Base-by-base conservation (phyloP, 805 yeast genomes). In the Metschnikowia cubensis region DNA sequence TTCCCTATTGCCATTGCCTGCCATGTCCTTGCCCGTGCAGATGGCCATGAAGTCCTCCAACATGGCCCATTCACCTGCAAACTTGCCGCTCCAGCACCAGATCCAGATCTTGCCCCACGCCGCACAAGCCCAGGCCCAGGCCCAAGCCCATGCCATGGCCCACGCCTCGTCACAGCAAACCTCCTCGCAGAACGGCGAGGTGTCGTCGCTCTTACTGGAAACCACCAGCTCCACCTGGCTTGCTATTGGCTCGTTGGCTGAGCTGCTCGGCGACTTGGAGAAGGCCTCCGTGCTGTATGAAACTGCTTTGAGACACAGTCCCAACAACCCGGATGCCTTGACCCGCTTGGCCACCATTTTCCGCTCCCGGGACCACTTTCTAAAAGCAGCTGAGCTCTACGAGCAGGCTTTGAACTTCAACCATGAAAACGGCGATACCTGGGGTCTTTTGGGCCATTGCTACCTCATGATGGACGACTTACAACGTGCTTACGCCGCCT, bases 391-490 rank as follows among this genome's bases (percentile, higher is more conserved):
- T 13, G 98, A 94, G 66, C 79, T 89, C 55, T 92, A 89, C 70
- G 95, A 92, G 68, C 80, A 89, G 58, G 95, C 96, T 5, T 71
- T 94, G 49, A 80, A 85, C 48, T 77, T 87, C 48, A 83, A 85
- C 60, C 92, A 90, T 18, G 92, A 88, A 64, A 84, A 89, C 59
- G 97, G 97, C 51, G 98, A 92, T 60, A 89, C 95, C 35, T 94
- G 99, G 98, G 97, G 98, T 0, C 79, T 92, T 14, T 73, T 91
- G 60, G 96, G 99, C 47, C 98, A 94, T 70, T 94, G 99, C 72
- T 94, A 90, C 65, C 74, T 94, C 59, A 94, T 94, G 97, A 74
- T 91, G 66, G 99, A 94, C 68, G 99, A 94, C 62, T 77, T 94
- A 53, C 97, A 89, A 67, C 82, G 96, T 60, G 97, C 97, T 6